phyloP scores from a whole-genome alignment of 176 grass and related monocot species.

The Juncus inflexus region DNA sequence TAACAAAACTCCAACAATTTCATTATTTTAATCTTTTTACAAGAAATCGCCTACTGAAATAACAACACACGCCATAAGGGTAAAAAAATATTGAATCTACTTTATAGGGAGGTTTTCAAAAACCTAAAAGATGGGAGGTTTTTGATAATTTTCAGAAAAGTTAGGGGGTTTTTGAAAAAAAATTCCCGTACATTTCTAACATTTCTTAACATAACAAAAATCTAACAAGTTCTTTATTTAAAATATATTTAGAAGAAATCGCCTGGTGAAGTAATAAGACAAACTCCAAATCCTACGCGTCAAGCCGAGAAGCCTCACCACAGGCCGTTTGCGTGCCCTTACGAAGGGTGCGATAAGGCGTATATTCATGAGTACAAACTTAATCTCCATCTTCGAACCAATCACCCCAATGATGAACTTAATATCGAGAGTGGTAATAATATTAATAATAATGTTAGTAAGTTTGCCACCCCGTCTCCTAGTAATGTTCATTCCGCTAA shows the following conservation, averaged over 20 bases:
- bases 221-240: not conserved
- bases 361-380: conserved; percentile 87
- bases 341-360: conserved; percentile 76
- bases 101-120: too few species aligned
- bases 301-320: conserved; percentile 37
- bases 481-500: conserved; percentile 22
- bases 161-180: too few species aligned
- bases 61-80: conserved; percentile 3
- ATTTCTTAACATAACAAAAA: conserved; percentile 5
- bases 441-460: conserved; percentile 24
- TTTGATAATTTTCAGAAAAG: too few species aligned
- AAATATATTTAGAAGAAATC: conserved; percentile 8
- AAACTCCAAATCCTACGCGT: conserved; percentile 31
- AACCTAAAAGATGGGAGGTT: too few species aligned
- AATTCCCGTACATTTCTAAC: too few species aligned
- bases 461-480: conserved; percentile 29
- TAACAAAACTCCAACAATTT: not conserved
- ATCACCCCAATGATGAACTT: conserved; percentile 58
- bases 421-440: conserved; percentile 29
- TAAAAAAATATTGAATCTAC: too few species aligned
- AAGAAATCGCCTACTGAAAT: conserved; percentile 5
- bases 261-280: conserved; percentile 23
- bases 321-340: conserved; percentile 60
- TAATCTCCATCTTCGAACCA: conserved; percentile 74
- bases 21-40: conserved; percentile 16